These are phyloP conservation scores for Harringtonia aguacate DNA, from an alignment of 2,329 filamentous ascomycete species.

Conservation along the genomic window DNA sequence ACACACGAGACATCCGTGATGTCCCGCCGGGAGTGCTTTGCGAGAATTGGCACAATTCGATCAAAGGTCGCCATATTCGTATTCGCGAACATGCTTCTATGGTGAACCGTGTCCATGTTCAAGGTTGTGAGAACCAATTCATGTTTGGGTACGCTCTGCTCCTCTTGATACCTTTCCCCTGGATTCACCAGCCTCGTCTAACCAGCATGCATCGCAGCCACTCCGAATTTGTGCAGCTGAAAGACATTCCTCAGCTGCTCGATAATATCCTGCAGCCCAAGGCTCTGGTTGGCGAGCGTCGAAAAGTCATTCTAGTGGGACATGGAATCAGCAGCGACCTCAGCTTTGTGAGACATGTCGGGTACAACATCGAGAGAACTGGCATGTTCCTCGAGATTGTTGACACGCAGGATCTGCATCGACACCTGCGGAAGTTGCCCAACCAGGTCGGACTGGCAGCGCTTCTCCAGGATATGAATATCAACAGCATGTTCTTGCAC, in stretches of 20 bases:
- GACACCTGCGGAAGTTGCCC: conserved; percentile 43
- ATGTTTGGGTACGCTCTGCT: conserved; percentile 48
- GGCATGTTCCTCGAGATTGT: conserved; percentile 50
- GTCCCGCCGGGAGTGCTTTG: conserved; percentile 51
- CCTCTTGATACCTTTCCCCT: neutral
- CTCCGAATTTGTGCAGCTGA: conserved; percentile 28
- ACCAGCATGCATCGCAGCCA: conserved; percentile 17
- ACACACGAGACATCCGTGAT: conserved; percentile 47
- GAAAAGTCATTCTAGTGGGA: conserved; percentile 61
- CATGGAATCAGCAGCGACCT: conserved; percentile 64
- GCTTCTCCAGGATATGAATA: conserved; percentile 54
- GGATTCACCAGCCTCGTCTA: neutral
- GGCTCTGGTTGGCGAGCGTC: conserved; percentile 11
- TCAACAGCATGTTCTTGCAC: conserved; percentile 58
- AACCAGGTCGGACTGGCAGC: conserved; percentile 45
- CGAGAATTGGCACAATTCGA: conserved; percentile 53
- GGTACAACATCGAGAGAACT: conserved; percentile 46
- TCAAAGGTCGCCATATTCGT: conserved; percentile 65
- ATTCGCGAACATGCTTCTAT: conserved; percentile 58
- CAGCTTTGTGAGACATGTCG: conserved; percentile 52
- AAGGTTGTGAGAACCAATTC: conserved; percentile 64
- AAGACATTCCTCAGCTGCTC: conserved; percentile 24
- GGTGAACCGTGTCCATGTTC: conserved; percentile 57
- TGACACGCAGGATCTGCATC: conserved; percentile 66
- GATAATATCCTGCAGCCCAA: conserved; percentile 7